Base-by-base conservation (phyloP, 2,329 filamentous ascomycete species). In the Fonsecaea monophora region DNA sequence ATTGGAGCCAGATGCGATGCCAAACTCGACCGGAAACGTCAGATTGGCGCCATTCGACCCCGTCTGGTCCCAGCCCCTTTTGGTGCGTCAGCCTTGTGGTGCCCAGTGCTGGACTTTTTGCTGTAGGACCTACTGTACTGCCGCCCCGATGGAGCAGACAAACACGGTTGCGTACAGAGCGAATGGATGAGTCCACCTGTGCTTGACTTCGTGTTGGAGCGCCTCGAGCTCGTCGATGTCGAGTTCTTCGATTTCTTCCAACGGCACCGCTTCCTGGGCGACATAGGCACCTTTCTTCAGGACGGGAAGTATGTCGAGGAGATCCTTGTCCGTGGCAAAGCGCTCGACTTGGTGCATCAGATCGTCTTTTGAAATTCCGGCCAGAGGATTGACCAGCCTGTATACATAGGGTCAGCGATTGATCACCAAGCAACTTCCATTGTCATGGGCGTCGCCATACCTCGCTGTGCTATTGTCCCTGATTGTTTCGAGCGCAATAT, bases 71-170 rank as follows among this genome's bases (percentile, higher is more conserved):
- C 79, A 81, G 37, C 76, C 77, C 66, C 78, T 79, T 15, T 79
- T 12, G 4, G 9, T 30, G 15, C 21, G 9, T 50, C 21, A 50
- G 45, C 45, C 18, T 50, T 50, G 78, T 79, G 62, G 77, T 4
- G 81, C 79, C 37, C 82, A 82, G 60, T 83, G 83, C 67, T 82
- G 81, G 42, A 78, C 80, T 83, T 78, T 78, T 78, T 18, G 78
- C 62, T 84, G 80, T 62, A 84, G 82, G 82, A 83, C 83, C 6
- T 80, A 82, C 76, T 82, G 80, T 1, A 80, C 76, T 10, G 79
- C 79, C n/a, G 80, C 78, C 10, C 77, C 80, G 42, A 82, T 74
- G 12, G 79, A 79, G 68, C 78, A 80, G 25, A 81, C 67, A 38
- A 77, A 72, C 59, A 82, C 77, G 8, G 77, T 77, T 25, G 76